phyloP scores from a whole-genome alignment of 2,329 filamentous ascomycete genomes.

The Dactylonectria macrodidyma region DNA sequence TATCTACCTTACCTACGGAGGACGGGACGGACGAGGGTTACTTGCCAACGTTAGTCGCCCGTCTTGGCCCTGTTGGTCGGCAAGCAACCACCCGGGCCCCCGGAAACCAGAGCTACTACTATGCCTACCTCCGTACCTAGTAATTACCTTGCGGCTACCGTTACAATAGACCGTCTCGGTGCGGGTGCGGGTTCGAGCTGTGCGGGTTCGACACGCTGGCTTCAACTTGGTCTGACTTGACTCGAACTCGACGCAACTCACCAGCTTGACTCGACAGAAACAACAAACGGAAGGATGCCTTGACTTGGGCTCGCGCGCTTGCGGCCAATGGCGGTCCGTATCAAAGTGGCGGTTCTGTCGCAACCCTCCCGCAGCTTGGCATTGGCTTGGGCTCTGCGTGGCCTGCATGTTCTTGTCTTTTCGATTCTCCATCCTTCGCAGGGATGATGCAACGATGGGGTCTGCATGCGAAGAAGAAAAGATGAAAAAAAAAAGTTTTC shows the following conservation, averaged over 20 bases:
- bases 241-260: slow-evolving; percentile 1
- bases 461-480: slow-evolving; percentile 17
- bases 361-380: slow-evolving; percentile 1
- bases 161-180: slow-evolving; percentile 18
- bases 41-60: slow-evolving; percentile 18
- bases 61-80: slow-evolving; percentile 19
- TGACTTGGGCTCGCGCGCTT: background rate
- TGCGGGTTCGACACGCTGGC: background rate
- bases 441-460: slow-evolving; percentile 25
- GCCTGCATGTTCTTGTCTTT: slow-evolving; percentile 1
- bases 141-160: slow-evolving; percentile 16
- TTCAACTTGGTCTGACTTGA: slow-evolving; percentile 6
- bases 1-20: background rate
- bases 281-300: slow-evolving; percentile 4
- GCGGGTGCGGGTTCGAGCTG: slow-evolving; percentile 1
- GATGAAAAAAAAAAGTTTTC: slow-evolving; percentile 26
- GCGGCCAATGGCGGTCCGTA: slow-evolving; percentile 3
- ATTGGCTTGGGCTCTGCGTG: background rate
- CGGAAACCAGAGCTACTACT: slow-evolving; percentile 9
- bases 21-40: background rate
- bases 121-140: background rate
- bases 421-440: slow-evolving; percentile 10
- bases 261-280: slow-evolving; percentile 2
- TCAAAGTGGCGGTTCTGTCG: slow-evolving; percentile 1
- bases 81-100: slow-evolving; percentile 28